A percentile compares a stretch with the other conserved stretches of the same genome.
phyloP scores from a whole-genome alignment of 768 basidiomycete genomes.

The Boletus rubroflammeus region DNA sequence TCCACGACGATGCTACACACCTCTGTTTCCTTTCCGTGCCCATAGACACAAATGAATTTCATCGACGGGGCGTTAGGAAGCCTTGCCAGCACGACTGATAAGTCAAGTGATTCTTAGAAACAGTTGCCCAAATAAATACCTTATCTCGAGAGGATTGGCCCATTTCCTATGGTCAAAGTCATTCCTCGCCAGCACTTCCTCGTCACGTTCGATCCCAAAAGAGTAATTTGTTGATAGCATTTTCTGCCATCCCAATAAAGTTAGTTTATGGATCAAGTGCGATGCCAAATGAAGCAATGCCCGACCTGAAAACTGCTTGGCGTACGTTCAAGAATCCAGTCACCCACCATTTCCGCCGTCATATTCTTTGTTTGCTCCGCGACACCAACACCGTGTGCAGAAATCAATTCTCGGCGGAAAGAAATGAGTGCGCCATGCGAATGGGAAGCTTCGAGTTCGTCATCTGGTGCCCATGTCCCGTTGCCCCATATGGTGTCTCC shows the following conservation, averaged over 20 bases:
- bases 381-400: conserved; percentile 2
- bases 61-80: conserved; percentile 88
- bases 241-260: conserved; percentile 36
- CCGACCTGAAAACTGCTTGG: conserved; percentile 75
- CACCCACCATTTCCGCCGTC: conserved; percentile 69
- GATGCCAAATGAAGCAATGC: conserved; percentile 3
- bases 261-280: background rate
- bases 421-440: conserved; percentile 82
- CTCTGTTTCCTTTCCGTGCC: conserved; percentile 95
- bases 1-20: conserved; percentile 36
- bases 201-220: conserved; percentile 80
- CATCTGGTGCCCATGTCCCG: conserved; percentile 73
- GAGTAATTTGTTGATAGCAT: conserved; percentile 87
- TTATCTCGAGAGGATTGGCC: conserved; percentile 85
- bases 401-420: conserved; percentile 48
- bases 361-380: conserved; percentile 50
- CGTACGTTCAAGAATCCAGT: conserved; percentile 82
- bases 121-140: conserved; percentile 36
- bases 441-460: conserved; percentile 47
- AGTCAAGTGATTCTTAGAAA: background rate
- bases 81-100: conserved; percentile 33
- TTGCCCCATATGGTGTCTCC: conserved; percentile 86
- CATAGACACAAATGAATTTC: conserved; percentile 92
- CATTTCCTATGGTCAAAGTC: conserved; percentile 78
- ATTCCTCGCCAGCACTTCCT: conserved; percentile 58